A percentile compares a stretch with the other conserved stretches of the same genome.
phyloP scores from a whole-genome alignment of 768 basidiomycete species.

The Podaxis sp. region DNA sequence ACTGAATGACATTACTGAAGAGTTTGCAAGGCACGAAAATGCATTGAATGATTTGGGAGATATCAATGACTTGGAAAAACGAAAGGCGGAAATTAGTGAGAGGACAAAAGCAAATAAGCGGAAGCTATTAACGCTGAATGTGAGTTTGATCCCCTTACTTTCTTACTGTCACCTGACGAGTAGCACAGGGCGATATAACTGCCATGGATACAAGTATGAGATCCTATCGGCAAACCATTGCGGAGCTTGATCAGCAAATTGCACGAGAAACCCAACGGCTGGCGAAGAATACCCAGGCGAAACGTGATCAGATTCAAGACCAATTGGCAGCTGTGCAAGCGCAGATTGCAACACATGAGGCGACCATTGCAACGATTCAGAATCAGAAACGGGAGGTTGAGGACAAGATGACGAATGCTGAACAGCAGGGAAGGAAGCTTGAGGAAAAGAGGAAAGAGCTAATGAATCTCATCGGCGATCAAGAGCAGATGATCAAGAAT shows the following conservation, averaged over 20 bases:
- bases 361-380: conserved; percentile 22
- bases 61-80: conserved; percentile 25
- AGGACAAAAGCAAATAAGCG: conserved; percentile 44
- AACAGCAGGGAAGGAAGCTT: conserved; percentile 30
- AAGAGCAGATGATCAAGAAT: conserved; percentile 44
- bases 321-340: conserved; percentile 45
- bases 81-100: conserved; percentile 42
- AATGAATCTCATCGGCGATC: conserved; percentile 39
- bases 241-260: conserved; percentile 44
- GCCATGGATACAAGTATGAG: conserved; percentile 40
- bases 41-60: conserved; percentile 26
- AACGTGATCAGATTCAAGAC: conserved; percentile 52
- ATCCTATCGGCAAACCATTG: conserved; percentile 27
- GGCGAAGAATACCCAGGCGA: conserved; percentile 54
- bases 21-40: conserved; percentile 27
- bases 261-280: conserved; percentile 47
- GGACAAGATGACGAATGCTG: conserved; percentile 24
- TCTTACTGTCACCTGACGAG: neutral
- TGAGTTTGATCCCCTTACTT: conserved; percentile 20
- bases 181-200: conserved; percentile 44
- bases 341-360: conserved; percentile 34
- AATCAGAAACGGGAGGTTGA: conserved; percentile 29
- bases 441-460: conserved; percentile 28
- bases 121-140: conserved; percentile 39
- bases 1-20: conserved; percentile 25